phyloP scores from a whole-genome alignment of 23 red algal species.

The Chondrus crispus region DNA sequence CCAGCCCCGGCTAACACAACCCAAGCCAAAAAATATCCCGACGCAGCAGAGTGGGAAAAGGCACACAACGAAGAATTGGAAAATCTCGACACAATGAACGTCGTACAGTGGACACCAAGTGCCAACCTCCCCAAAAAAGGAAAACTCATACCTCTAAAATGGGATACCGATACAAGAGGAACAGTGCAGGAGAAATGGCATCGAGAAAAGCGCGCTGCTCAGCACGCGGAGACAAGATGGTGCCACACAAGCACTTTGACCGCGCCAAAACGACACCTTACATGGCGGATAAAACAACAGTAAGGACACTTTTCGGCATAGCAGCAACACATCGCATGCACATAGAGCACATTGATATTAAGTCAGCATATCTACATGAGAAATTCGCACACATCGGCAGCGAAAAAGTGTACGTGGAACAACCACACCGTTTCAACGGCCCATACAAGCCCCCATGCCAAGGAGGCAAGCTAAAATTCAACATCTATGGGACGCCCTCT shows the following conservation, averaged over 20 bases:
- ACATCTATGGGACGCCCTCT: background rate
- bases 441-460: background rate
- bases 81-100: background rate
- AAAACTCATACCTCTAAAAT: background rate
- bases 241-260: background rate
- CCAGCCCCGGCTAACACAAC: background rate
- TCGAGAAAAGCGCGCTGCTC: background rate
- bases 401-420: background rate
- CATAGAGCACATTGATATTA: constrained; percentile 16
- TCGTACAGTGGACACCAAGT: background rate
- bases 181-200: background rate
- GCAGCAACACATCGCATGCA: background rate
- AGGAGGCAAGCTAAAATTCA: background rate
- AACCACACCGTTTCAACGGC: background rate
- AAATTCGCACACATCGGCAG: background rate
- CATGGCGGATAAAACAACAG: background rate
- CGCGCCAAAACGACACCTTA: background rate
- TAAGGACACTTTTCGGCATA: background rate
- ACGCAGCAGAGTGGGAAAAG: background rate
- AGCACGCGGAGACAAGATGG: background rate
- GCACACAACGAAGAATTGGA: background rate
- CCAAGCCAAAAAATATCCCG: background rate
- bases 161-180: background rate
- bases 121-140: background rate
- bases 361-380: background rate